Base-by-base conservation (phyloP, 2,329 filamentous ascomycete genomes). In the Alternaria dauci region DNA sequence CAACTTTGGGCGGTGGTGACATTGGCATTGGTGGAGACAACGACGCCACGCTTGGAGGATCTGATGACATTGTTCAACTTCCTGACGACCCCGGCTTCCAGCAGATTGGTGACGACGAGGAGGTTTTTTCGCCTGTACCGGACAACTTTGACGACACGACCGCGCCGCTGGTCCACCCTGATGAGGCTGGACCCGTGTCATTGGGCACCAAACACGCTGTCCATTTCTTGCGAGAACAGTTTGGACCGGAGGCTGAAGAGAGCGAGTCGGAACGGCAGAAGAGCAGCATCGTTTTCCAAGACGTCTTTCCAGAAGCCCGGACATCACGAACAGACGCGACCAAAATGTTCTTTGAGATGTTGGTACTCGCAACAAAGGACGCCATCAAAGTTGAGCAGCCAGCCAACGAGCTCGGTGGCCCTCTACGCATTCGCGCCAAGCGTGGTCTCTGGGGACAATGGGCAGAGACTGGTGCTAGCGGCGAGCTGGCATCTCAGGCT, bases 291-390 rank as follows among this genome's bases (percentile, higher is more conserved):
- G 85, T 96, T 3, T 97, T 99, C 84, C 94, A 97, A 72, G 91
- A 96, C 59, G 85, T 99, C 48, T 86, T 97, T 34, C 95, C 95
- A 0, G 92, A 96, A 79, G 82, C 85, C 66, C 87, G 86, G 62
- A 94, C 94, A 0, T 93, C 87, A 67, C 92, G 92, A 78, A 91
- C 91, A 8, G 95, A 98, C 72, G 95, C 95, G 0, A 99, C 95
- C 43, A 97, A 97, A 85, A 97, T 99, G 93, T 99, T 99, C 83
- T 99, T 99, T 72, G 95, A 99, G 81, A 90, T 95, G 55, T 85
- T 99, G 25, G 95, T 99, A 3, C 85, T 99, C 47, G 95, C 94
- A 5, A 99, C 95, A 42, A 99, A 99, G 82, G 95, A 99, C 76
- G 95, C 95, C 28, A 91, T 99, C 81, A 97, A 97, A 81, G 93